Evolutionary conservation across 2,329 filamentous ascomycete species (phyloP).

Genomic region (Penicillium sp.): DNA sequence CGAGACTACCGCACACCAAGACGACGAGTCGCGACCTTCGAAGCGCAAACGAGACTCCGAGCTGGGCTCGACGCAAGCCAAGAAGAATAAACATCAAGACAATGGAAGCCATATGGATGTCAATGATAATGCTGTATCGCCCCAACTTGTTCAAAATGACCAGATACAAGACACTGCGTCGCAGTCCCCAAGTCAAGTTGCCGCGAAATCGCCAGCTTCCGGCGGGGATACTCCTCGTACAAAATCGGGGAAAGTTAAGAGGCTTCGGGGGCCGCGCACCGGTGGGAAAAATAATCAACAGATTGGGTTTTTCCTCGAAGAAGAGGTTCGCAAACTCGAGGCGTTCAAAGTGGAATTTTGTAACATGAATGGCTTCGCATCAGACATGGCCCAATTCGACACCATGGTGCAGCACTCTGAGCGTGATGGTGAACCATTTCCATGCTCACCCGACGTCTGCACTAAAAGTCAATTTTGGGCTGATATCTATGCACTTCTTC

Average conservation of each 20-base stretch:
- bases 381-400: conserved; percentile 23
- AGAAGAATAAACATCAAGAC: conserved; percentile 9
- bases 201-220: background rate
- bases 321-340: conserved; percentile 31
- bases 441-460: conserved; percentile 17
- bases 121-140: background rate
- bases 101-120: conserved; percentile 4
- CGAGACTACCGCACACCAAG: conserved; percentile 1
- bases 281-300: conserved; percentile 14
- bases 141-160: too few species aligned
- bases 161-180: too few species aligned
- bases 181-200: background rate
- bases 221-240: background rate
- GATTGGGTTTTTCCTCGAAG: conserved; percentile 29
- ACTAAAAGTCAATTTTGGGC: conserved; percentile 35
- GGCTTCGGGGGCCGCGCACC: conserved; percentile 6
- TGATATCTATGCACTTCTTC: conserved; percentile 32
- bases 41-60: conserved; percentile 28
- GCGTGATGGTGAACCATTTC: conserved; percentile 22
- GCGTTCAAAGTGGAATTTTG: conserved; percentile 33
- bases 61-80: conserved; percentile 8
- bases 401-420: conserved; percentile 33
- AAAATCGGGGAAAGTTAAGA: conserved; percentile 1
- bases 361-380: conserved; percentile 22
- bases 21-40: conserved; percentile 10